Conservation (phyloP, 2,329 filamentous ascomycete genomes). For the Beauveria scarabaeidicola region DNA sequence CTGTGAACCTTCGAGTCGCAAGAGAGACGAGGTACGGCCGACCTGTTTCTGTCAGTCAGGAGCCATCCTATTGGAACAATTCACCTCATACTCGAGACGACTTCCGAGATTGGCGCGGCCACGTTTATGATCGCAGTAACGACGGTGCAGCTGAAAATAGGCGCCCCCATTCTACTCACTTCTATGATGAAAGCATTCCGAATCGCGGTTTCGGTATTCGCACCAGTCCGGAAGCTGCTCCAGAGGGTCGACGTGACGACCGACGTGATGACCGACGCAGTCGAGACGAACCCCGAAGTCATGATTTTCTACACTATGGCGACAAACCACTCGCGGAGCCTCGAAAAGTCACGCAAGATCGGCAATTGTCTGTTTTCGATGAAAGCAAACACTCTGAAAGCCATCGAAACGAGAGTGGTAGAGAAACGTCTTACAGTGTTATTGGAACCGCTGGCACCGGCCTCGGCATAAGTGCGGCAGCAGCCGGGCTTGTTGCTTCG, state of each 20-base stretch:
- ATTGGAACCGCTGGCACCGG: slow-evolving; percentile 42
- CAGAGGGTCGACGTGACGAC: slow-evolving; percentile 29
- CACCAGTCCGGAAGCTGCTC: slow-evolving; percentile 27
- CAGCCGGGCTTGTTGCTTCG: slow-evolving; percentile 31
- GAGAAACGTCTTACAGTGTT: background rate
- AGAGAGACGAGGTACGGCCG: slow-evolving; percentile 26
- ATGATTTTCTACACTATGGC: slow-evolving; percentile 14
- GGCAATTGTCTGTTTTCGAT: background rate
- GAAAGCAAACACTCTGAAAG: background rate
- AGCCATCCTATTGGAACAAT: slow-evolving; percentile 40
- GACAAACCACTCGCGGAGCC: slow-evolving; percentile 16
- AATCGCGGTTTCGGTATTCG: slow-evolving; percentile 46
- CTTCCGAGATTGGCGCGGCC: slow-evolving; percentile 30
- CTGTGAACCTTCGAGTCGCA: slow-evolving; percentile 12
- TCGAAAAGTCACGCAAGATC: slow-evolving; percentile 11
- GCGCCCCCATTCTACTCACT: slow-evolving; percentile 24
- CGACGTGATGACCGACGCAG: slow-evolving; percentile 31
- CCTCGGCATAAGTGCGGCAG: slow-evolving; percentile 39
- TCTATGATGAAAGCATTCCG: slow-evolving; percentile 38
- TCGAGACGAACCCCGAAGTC: slow-evolving; percentile 22
- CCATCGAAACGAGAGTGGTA: background rate
- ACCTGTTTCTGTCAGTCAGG: slow-evolving; percentile 46
- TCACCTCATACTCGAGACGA: slow-evolving; percentile 42
- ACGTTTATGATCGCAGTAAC: slow-evolving; percentile 29
- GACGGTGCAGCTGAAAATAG: slow-evolving; percentile 19